phyloP scores from a whole-genome alignment of 2,329 filamentous ascomycete genomes.

The Cytospora leucostoma region DNA sequence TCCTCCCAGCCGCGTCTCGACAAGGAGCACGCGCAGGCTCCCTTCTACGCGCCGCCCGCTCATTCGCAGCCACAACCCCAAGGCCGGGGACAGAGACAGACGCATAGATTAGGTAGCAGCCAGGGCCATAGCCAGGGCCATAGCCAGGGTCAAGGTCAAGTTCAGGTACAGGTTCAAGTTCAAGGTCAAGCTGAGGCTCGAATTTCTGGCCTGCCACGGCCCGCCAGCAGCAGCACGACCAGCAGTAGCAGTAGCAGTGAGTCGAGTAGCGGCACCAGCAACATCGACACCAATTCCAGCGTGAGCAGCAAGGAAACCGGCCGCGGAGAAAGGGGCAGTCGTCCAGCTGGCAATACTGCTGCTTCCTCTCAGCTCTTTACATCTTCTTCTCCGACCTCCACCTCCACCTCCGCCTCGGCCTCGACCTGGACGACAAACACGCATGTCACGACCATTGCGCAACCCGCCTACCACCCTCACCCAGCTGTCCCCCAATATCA shows the following conservation, averaged over 20 bases:
- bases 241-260: not conserved
- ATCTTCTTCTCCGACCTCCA: not conserved
- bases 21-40: slow-evolving; percentile 1
- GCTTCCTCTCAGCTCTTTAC: not conserved
- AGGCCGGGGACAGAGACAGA: not conserved
- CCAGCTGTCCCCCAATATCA: not conserved
- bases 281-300: slow-evolving; percentile 9
- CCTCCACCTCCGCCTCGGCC: slow-evolving; percentile 11
- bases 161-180: slow-evolving; percentile 3
- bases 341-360: slow-evolving; percentile 7
- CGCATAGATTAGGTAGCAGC: not conserved
- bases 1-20: not conserved
- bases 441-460: slow-evolving; percentile 14
- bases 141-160: slow-evolving; percentile 3
- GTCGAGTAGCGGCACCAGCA: slow-evolving; percentile 6
- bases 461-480: not conserved
- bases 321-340: slow-evolving; percentile 35
- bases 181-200: slow-evolving; percentile 2
- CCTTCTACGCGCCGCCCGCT: slow-evolving; percentile 1
- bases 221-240: slow-evolving; percentile 15
- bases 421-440: slow-evolving; percentile 2
- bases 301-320: slow-evolving; percentile 1
- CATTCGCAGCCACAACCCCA: not conserved
- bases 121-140: slow-evolving; percentile 1
- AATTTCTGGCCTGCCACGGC: not conserved